Evolutionary conservation across 441 rosid genomes (phyloP), one percentile per base, ranked within the genome.

Genomic region (Erodium texanum): DNA sequence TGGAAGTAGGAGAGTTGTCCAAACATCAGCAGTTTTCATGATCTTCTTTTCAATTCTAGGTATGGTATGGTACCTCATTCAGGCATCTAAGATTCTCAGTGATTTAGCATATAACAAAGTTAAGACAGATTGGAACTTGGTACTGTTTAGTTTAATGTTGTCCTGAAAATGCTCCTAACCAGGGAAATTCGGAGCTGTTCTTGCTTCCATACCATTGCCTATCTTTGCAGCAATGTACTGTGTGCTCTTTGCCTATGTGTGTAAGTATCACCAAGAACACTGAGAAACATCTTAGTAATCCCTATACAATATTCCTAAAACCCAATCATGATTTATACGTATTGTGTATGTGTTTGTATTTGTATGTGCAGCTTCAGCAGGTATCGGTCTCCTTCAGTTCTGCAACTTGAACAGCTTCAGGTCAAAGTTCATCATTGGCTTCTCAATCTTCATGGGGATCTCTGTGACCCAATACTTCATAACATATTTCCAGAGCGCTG

Each of bases 1-100:
- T 75, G 99, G 99, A 65, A 94, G 97, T 77, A 78, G 98, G 66
- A 87, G 97, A 78, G 98, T 94, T 73, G 94, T 94, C 48, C 92
- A 94, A 81, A 92, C 89, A 75, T 82, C 99, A 15, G 97, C 98
- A 70, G 99, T 94, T 66, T 94, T 94, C 82, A 94, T 94, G 99
- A 79, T 94, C 70, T 94, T 94, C 84, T 94, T 94, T 82, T 88
- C 98, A 7, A 70, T 94, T 80, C 90, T 94, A 20, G 99, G 99
- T 88, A 76, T 66, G 76, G 36, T 66, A 16, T 66, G 76, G 36
- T 66, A 16, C 62, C 15, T 32, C 36, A 32, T 32, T 1, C 36
- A 32, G 36, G 6, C 36, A 32, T 43, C 14, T 43, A 43, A 7
- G 2, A 43, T 43, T 43, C 50, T 43, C 50, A 32, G 50, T 43